Percentiles rank a stretch among this genome's conserved stretches.
phyloP scores from a whole-genome alignment of 306 rosid species.

The Prosopis cineraria region DNA sequence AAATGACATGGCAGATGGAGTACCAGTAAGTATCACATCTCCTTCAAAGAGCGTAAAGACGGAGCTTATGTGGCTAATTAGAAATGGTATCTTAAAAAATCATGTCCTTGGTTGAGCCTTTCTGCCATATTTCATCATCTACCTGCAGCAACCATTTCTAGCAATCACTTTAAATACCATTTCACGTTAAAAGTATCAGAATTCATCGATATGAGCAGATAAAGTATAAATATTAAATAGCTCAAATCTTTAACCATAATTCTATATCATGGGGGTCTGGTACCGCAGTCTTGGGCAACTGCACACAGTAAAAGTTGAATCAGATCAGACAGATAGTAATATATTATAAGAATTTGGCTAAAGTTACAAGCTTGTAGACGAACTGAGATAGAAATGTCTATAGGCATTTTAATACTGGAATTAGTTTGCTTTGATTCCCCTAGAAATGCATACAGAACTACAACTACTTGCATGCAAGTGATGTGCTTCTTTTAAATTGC shows the following conservation, averaged over 20 bases:
- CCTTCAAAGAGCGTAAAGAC: conserved; percentile 89
- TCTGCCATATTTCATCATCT: conserved; percentile 84
- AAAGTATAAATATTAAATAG: conserved; percentile 9
- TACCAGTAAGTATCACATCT: conserved; percentile 95
- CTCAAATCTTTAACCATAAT: conserved; percentile 84
- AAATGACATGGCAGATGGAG: conserved; percentile 11
- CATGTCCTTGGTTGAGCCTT: conserved; percentile 95
- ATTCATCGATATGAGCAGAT: not conserved
- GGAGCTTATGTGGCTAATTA: conserved; percentile 89
- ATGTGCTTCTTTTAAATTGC: conserved; percentile 8
- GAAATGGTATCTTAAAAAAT: conserved; percentile 89
- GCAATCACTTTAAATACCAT: conserved; percentile 28
- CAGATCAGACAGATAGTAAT: conserved; percentile 26
- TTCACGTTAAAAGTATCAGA: conserved; percentile 12
- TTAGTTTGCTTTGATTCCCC: not conserved
- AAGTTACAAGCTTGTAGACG: conserved; percentile 6
- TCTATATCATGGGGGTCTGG: conserved; percentile 85
- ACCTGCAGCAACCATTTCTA: conserved; percentile 54
- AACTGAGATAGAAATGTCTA: not conserved
- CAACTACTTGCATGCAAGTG: conserved; percentile 26
- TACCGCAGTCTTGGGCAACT: conserved; percentile 71
- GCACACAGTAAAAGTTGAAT: conserved; percentile 37
- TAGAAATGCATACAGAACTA: not conserved
- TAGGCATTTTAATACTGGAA: conserved; percentile 9
- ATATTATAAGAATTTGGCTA: conserved; percentile 17